Evolutionary conservation across 2,329 filamentous ascomycete species (phyloP).

Genomic region (Neonectria neomacrospora): DNA sequence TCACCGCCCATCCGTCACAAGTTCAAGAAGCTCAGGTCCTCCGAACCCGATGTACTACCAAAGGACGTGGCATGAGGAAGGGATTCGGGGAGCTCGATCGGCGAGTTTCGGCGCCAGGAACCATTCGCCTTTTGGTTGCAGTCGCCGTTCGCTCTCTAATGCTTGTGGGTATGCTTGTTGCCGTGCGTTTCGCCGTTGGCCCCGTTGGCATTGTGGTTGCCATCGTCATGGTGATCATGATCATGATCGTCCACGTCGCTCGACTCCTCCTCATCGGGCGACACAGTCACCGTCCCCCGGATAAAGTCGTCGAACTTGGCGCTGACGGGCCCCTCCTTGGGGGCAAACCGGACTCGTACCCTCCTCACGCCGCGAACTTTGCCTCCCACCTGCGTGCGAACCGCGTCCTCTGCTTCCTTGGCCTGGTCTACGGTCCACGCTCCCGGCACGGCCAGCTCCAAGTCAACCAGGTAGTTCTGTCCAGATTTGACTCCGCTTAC

Average conservation of each 20-base stretch:
- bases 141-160: conserved; percentile 30
- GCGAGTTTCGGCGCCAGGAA: neutral
- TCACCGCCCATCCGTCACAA: conserved; percentile 7
- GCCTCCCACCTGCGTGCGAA: conserved; percentile 77
- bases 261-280: conserved; percentile 66
- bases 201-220: conserved; percentile 44
- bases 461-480: conserved; percentile 93
- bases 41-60: neutral
- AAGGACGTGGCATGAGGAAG: neutral
- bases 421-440: conserved; percentile 80
- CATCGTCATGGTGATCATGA: conserved; percentile 53
- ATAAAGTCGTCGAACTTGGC: conserved; percentile 84
- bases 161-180: conserved; percentile 46
- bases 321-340: conserved; percentile 67
- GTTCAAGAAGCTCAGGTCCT: conserved; percentile 6
- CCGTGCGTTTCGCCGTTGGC: conserved; percentile 27
- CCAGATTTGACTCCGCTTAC: conserved; percentile 94
- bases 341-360: conserved; percentile 85
- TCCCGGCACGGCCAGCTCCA: conserved; percentile 84
- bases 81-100: neutral
- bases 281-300: conserved; percentile 70
- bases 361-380: conserved; percentile 87
- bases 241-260: conserved; percentile 52
- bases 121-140: conserved; percentile 5
- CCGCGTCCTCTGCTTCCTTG: conserved; percentile 74